Conservation (phyloP, 2,329 filamentous ascomycete species). For the Colletotrichum filicis region DNA sequence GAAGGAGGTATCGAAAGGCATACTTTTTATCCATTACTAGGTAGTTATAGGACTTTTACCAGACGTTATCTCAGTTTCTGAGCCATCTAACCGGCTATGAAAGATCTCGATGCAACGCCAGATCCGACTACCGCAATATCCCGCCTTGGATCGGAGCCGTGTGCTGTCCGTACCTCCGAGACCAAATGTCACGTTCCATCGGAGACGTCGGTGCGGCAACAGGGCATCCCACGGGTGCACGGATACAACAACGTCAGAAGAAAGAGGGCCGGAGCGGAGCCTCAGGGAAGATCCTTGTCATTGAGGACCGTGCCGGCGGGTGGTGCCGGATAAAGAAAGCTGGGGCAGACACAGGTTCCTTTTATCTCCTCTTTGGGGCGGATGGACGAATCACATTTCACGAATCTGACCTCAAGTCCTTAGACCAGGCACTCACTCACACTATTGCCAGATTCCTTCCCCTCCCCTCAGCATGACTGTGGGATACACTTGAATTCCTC, state of each 20-base stretch:
- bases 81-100: background rate
- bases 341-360: slow-evolving; percentile 25
- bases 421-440: background rate
- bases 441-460: background rate
- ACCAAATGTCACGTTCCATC: slow-evolving; percentile 33
- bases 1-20: too few relatives aligned
- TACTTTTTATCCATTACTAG: too few relatives aligned
- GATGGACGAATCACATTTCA: slow-evolving; percentile 6
- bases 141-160: background rate
- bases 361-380: background rate
- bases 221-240: too few relatives aligned
- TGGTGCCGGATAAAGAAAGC: slow-evolving; percentile 10
- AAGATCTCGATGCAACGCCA: background rate
- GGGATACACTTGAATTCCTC: background rate
- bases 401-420: background rate
- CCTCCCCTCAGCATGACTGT: background rate
- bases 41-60: too few relatives aligned
- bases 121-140: background rate
- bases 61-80: background rate
- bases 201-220: slow-evolving; percentile 2
- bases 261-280: slow-evolving; percentile 13
- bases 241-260: too few relatives aligned
- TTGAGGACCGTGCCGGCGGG: slow-evolving; percentile 1
- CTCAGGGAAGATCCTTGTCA: slow-evolving; percentile 5
- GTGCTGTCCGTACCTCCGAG: background rate